These are phyloP conservation scores for Gelatoporia subvermispora DNA, from an alignment of 768 basidiomycete species.

Conservation along the genomic window DNA sequence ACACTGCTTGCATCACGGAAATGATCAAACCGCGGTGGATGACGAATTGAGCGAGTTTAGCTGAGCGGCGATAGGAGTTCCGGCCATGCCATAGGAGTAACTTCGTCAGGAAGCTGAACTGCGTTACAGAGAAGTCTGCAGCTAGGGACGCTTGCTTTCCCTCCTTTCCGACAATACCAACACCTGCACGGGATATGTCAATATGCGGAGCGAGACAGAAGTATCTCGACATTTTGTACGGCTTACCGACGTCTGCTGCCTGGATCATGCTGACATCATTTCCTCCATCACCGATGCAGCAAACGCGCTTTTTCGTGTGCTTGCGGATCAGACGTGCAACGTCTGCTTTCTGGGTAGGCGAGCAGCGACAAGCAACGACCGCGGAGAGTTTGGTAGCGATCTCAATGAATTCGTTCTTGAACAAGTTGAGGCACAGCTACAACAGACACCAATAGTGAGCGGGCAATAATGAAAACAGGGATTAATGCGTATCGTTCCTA, in stretches of 20 bases:
- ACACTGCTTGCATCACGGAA: constrained; percentile 96
- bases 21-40: constrained; percentile 97
- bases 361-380: constrained; percentile 96
- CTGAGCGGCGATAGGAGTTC: constrained; percentile 96
- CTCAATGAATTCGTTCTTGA: constrained; percentile 92
- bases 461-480: no score
- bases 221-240: neutral
- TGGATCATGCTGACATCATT: constrained; percentile 99
- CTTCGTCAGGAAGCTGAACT: constrained; percentile 94
- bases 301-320: constrained; percentile 91
- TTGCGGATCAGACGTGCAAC: constrained; percentile 89
- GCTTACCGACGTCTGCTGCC: constrained; percentile 92
- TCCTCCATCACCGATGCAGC: constrained; percentile 98
- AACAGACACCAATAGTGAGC: neutral
- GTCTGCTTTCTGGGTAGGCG: constrained; percentile 98
- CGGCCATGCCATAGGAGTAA: constrained; percentile 98
- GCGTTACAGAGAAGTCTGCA: constrained; percentile 96
- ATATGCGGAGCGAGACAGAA: neutral
- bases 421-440: constrained; percentile 85
- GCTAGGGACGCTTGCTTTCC: constrained; percentile 99
- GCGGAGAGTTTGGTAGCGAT: constrained; percentile 94
- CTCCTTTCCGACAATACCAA: constrained; percentile 98
- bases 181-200: constrained; percentile 42
- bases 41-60: constrained; percentile 97
- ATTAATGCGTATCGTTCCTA: constrained; percentile 32